Evolutionary conservation across 257 asterid genomes (phyloP), one percentile per base, ranked within the genome.

Genomic region (Nicotiana sylvestris): DNA sequence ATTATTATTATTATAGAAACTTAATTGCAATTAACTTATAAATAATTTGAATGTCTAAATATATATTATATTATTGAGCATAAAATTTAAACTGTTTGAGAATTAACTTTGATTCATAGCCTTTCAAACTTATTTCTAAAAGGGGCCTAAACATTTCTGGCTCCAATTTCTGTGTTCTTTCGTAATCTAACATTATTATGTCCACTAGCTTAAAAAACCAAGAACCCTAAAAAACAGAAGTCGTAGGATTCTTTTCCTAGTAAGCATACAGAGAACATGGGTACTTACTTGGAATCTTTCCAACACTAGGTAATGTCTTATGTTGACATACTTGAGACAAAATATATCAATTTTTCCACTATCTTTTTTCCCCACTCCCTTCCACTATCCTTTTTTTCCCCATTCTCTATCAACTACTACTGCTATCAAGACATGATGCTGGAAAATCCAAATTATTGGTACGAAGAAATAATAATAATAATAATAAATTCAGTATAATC

Each of bases 221-320:
- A 46, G 61, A 72, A 72, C 35, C 13, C 30, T 43, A 11, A 13
- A 49, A 25, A 43, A 21, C 21, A 11, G 6, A 70, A 43, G 78
- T 43, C 58, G n/a, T 12, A 70, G 18, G 60, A 43, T 43, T 70
- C 37, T 43, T 43, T 70, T 43, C 8, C 78, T 37, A 39, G 6
- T 46, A 46, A 25, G 57, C 60, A 25, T 46, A 43, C n/a, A 21
- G 13, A 21, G 79, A 72, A 72, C 39, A 13, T 72, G 79, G 79
- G 25, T 25, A 43, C 79, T 72, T 25, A 43, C 79, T 72, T 72
- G 1, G 79, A 46, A 72, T 72, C 79, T 72, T 72, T 46, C 79
- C 79, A 6, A 72, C 61, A 46, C 6, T 72, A 21, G 6, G 21
- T 72, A 56, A 72, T 25, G 15, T 25, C 39, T 46, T 25, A 46